Evolutionary conservation across 306 rosid species (phyloP).

Genomic region (Casuarina cunninghamiana): DNA sequence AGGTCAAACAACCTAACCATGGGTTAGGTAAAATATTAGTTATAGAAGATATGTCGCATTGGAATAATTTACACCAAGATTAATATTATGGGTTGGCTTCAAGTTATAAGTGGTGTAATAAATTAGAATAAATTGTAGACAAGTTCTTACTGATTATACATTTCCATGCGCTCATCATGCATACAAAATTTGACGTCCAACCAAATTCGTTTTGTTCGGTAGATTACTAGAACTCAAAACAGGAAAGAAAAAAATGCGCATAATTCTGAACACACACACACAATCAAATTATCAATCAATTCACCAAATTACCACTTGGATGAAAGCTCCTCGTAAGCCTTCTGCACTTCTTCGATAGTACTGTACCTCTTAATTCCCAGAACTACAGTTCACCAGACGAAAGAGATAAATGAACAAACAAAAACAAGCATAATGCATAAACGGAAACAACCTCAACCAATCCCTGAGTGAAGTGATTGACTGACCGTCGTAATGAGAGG

Average conservation of each 20-base stretch:
- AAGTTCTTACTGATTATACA: no score
- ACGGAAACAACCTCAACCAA: neutral
- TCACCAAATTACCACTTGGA: constrained; percentile 49
- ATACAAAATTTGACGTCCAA: no score
- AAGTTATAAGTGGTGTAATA: no score
- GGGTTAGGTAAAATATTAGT: no score
- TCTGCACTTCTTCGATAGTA: constrained; percentile 63
- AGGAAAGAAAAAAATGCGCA: neutral
- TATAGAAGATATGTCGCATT: no score
- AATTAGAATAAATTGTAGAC: no score
- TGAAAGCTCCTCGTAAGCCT: constrained; percentile 56
- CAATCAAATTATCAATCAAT: neutral
- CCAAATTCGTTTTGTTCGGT: neutral
- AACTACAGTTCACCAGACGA: constrained; percentile 42
- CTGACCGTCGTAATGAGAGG: constrained; percentile 78
- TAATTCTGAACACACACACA: neutral
- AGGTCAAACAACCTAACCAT: no score
- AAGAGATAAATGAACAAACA: neutral
- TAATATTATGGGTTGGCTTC: no score
- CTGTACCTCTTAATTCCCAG: constrained; percentile 48
- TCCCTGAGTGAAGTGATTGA: neutral
- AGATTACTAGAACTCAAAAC: neutral
- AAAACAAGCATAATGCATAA: neutral
- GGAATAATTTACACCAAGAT: no score
- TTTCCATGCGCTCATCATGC: no score